These are phyloP conservation scores for Allantophomopsis cytisporea DNA, from an alignment of 2,329 filamentous ascomycete species.

Conservation along the genomic window DNA sequence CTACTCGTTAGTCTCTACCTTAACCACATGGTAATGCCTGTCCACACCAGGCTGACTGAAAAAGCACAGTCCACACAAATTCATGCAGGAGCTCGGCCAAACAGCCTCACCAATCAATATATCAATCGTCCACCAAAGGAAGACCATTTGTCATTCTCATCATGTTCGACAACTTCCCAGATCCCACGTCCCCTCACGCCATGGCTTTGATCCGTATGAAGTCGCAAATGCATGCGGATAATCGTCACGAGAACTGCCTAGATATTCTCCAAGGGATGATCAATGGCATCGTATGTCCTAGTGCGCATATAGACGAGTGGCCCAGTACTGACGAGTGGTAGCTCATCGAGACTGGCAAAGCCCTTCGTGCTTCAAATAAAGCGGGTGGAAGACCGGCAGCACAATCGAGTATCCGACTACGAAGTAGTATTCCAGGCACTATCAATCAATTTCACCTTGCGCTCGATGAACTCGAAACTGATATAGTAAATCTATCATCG, in stretches of 20 bases:
- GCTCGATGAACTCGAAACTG: slow-evolving; percentile 40
- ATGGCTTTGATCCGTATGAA: no score
- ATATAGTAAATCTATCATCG: slow-evolving; percentile 31
- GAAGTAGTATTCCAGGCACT: slow-evolving; percentile 11
- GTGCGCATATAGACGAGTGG: background rate
- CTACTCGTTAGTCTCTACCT: no score
- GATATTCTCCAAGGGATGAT: slow-evolving; percentile 35
- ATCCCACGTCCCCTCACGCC: no score
- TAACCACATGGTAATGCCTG: no score
- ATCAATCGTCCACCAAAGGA: no score
- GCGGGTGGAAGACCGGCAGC: slow-evolving; percentile 26
- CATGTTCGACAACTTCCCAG: no score
- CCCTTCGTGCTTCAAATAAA: slow-evolving; percentile 32
- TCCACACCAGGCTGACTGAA: no score
- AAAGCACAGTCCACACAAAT: no score
- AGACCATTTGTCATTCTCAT: no score
- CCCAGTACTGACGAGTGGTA: slow-evolving; percentile 12
- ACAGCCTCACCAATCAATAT: no score
- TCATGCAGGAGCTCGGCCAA: no score
- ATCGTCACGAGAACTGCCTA: slow-evolving; percentile 11
- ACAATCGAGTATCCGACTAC: slow-evolving; percentile 10
- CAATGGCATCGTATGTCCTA: slow-evolving; percentile 35
- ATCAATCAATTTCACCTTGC: slow-evolving; percentile 28
- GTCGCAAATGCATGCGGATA: no score
- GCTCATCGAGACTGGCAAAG: slow-evolving; percentile 46